A percentile compares a stretch with the other conserved stretches of the same genome.
These are phyloP conservation scores for Athelia sp. DNA, from an alignment of 1,284 basidiomycete genomes.

Conservation along the genomic window DNA sequence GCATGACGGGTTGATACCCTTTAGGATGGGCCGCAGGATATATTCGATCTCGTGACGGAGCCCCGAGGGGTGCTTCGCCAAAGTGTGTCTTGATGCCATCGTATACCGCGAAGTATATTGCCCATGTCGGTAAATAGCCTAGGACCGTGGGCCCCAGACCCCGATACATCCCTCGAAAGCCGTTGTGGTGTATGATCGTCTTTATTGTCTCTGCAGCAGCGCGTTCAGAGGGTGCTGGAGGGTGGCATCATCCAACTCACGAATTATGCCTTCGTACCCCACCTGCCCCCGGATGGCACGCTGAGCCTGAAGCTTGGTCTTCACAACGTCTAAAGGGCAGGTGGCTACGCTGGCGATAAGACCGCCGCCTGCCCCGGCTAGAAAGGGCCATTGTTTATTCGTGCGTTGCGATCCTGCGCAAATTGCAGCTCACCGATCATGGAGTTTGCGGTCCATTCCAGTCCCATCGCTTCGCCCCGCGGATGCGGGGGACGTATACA, in stretches of 20 bases:
- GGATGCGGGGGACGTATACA: constrained; percentile 40
- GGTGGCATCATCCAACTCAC: constrained; percentile 36
- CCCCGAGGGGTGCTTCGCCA: constrained; percentile 56
- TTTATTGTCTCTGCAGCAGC: constrained; percentile 58
- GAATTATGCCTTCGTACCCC: constrained; percentile 73
- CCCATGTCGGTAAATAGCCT: constrained; percentile 96
- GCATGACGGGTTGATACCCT: constrained; percentile 70
- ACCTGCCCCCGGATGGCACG: constrained; percentile 56
- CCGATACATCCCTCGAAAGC: constrained; percentile 85
- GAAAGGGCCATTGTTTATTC: background rate
- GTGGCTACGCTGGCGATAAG: constrained; percentile 92
- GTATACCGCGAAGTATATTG: constrained; percentile 97
- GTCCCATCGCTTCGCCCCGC: constrained; percentile 64
- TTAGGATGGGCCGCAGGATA: constrained; percentile 80
- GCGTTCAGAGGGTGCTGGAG: constrained; percentile 12
- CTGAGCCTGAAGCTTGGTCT: constrained; percentile 95
- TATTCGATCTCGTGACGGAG: constrained; percentile 37
- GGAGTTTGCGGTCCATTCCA: constrained; percentile 68
- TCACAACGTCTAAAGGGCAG: constrained; percentile 96
- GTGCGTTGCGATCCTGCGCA: constrained; percentile 7
- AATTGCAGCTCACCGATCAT: constrained; percentile 57
- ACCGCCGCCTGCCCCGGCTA: constrained; percentile 83
- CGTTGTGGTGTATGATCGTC: constrained; percentile 69
- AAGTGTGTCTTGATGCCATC: constrained; percentile 86
- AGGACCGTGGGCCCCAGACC: constrained; percentile 94